Evolutionary conservation across 2,329 filamentous ascomycete genomes (phyloP).

Genomic region (Fusarium redolens): DNA sequence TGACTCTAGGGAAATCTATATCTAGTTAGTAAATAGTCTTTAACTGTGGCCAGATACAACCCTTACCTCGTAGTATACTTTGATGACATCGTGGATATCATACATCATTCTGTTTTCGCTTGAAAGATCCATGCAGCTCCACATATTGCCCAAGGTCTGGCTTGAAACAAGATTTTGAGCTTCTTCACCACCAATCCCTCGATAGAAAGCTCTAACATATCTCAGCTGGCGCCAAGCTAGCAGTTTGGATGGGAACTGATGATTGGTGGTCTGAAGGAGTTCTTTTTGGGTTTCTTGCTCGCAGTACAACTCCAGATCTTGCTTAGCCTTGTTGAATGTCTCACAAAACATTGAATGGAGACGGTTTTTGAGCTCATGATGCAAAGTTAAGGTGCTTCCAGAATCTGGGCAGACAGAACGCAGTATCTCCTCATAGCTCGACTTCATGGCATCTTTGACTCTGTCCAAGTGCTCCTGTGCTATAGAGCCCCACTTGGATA

Average conservation of each 20-base stretch:
- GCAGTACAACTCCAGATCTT: not conserved
- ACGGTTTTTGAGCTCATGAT: not conserved
- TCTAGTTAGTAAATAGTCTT: not conserved
- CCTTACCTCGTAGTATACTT: not conserved
- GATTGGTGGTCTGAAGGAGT: not conserved
- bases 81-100: not conserved
- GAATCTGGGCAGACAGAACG: not conserved
- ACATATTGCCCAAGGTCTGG: not conserved
- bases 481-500: not conserved
- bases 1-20: not conserved
- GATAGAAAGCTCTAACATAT: not conserved
- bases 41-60: accelerated
- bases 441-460: not conserved
- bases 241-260: not conserved
- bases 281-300: not conserved
- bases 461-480: not conserved
- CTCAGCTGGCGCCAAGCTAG: not conserved
- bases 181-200: not conserved
- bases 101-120: not conserved
- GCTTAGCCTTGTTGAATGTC: not conserved
- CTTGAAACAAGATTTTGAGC: not conserved
- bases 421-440: not conserved
- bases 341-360: not conserved
- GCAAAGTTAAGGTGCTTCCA: not conserved
- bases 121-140: not conserved